phyloP scores from a whole-genome alignment of 805 yeast genomes.

The Yamadazyma endophytica region DNA sequence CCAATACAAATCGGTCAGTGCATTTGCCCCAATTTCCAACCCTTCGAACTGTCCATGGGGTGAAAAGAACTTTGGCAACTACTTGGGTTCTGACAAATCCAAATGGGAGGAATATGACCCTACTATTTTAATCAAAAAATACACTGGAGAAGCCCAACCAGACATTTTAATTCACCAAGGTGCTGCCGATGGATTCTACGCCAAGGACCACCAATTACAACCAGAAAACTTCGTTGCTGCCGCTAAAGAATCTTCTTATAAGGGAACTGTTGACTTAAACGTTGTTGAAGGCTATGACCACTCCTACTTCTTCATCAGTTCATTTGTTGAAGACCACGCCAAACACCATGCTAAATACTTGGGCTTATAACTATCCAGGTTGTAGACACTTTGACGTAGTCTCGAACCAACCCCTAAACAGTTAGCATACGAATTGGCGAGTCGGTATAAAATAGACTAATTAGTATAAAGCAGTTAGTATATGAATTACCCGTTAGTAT shows the following conservation, averaged over 20 bases:
- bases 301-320: slow-evolving; percentile 78
- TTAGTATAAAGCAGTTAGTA: too few species aligned
- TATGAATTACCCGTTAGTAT: too few species aligned
- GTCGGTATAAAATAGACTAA: too few species aligned
- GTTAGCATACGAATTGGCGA: too few species aligned
- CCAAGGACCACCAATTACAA: slow-evolving; percentile 56
- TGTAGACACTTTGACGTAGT: too few species aligned
- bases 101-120: slow-evolving; percentile 83
- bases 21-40: slow-evolving; percentile 86
- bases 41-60: slow-evolving; percentile 87
- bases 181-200: slow-evolving; percentile 67
- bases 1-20: slow-evolving; percentile 73
- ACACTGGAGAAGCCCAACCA: slow-evolving; percentile 49
- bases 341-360: slow-evolving; percentile 76
- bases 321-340: slow-evolving; percentile 80
- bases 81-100: slow-evolving; percentile 60
- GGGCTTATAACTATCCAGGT: slow-evolving; percentile 15
- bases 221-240: slow-evolving; percentile 70
- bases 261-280: slow-evolving; percentile 55
- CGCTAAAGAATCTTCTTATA: slow-evolving; percentile 53
- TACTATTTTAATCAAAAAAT: slow-evolving; percentile 60
- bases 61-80: slow-evolving; percentile 71
- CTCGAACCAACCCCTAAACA: too few species aligned
- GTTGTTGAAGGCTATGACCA: slow-evolving; percentile 86
- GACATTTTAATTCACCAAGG: slow-evolving; percentile 82